Percentiles rank a stretch among this genome's conserved stretches.
Conservation (phyloP, 2,329 filamentous ascomycete species). For the Capronia americana region DNA sequence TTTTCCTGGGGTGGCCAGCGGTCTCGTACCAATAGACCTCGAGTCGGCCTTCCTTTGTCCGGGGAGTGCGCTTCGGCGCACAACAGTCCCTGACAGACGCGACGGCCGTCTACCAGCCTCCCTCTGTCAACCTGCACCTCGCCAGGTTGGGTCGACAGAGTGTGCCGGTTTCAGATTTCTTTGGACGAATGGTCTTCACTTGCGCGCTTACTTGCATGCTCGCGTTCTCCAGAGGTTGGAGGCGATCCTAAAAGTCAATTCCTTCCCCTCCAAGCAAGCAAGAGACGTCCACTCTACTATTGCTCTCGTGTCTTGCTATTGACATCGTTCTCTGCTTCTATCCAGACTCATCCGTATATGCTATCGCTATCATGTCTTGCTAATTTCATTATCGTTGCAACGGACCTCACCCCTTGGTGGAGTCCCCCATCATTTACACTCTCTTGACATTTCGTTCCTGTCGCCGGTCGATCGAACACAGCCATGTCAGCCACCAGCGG, state of each 20-base stretch:
- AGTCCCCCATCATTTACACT: neutral
- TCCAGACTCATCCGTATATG: neutral
- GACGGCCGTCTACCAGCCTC: neutral
- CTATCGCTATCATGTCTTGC: neutral
- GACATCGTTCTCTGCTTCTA: neutral
- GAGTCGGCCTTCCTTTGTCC: neutral
- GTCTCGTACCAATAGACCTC: neutral
- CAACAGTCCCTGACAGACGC: neutral
- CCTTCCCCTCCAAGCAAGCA: neutral
- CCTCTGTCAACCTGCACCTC: neutral
- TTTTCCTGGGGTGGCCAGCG: too few relatives aligned
- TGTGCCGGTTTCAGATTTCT: slow-evolving; percentile 8
- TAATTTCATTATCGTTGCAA: neutral
- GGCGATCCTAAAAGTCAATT: neutral
- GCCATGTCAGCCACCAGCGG: slow-evolving; percentile 20
- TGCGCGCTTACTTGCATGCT: neutral
- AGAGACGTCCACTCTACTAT: neutral
- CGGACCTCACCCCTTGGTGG: neutral
- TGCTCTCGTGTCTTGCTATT: neutral
- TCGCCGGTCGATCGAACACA: neutral
- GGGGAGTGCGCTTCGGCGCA: neutral
- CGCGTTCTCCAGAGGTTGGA: neutral
- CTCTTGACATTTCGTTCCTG: neutral
- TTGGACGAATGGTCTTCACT: neutral
- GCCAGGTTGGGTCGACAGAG: neutral